A percentile compares a stretch with the other conserved stretches of the same genome.
Evolutionary conservation across 169 alveolate genomes (phyloP).

Genomic region (Cryptosporidium ubiquitum): DNA sequence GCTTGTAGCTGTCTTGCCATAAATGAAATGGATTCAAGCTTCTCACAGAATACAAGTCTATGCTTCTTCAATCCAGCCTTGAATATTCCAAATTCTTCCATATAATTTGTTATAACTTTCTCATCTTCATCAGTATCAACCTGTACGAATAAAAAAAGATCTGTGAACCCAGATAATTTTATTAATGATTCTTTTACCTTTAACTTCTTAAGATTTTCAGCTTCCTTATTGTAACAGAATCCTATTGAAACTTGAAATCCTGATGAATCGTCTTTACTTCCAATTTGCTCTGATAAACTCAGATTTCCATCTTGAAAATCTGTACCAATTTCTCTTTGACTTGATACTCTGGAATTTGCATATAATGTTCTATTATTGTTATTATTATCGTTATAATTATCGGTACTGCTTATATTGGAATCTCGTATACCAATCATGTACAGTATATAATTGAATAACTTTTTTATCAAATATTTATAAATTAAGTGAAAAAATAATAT

Average conservation of each 20-base stretch:
- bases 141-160: constrained; percentile 38
- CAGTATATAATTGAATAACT: background rate
- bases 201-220: background rate
- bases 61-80: constrained; percentile 48
- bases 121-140: constrained; percentile 54
- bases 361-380: background rate
- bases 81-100: constrained; percentile 14
- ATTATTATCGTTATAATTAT: background rate
- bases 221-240: constrained; percentile 22
- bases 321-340: background rate
- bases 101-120: background rate
- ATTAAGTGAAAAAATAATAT: constrained; percentile 22
- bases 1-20: constrained; percentile 68
- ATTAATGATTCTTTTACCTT: background rate
- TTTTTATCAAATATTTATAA: constrained; percentile 36
- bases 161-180: constrained; percentile 14
- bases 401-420: background rate
- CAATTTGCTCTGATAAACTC: background rate
- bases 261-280: background rate
- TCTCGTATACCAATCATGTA: background rate
- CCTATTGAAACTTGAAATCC: constrained; percentile 35
- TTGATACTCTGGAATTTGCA: background rate
- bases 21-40: constrained; percentile 23
- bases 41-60: constrained; percentile 48
- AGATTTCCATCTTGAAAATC: background rate